phyloP scores from a whole-genome alignment of 192 early-diverging fungal species.

The Gaertneriomyces sp. region DNA sequence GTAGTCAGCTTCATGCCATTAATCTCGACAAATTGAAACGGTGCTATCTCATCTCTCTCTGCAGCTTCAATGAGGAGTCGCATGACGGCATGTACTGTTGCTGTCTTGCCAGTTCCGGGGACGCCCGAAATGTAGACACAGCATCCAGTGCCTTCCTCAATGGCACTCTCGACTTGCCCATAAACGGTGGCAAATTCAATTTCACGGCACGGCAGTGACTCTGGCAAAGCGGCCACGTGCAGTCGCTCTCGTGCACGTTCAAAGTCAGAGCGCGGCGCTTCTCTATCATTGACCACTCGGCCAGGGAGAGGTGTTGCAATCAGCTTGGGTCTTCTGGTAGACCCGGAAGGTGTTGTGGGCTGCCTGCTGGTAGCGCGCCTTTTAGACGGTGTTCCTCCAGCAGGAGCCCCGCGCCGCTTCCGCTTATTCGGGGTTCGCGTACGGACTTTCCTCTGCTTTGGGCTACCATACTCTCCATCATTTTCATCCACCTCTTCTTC shows the following conservation, averaged over 20 bases:
- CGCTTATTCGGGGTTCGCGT: too few relatives aligned
- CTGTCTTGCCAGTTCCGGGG: slow-evolving; percentile 97
- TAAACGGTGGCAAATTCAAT: slow-evolving; percentile 83
- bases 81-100: slow-evolving; percentile 84
- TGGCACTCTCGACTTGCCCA: slow-evolving; percentile 66
- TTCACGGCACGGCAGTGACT: slow-evolving; percentile 90
- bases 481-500: too few relatives aligned
- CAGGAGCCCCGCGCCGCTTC: too few relatives aligned
- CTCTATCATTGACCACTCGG: too few relatives aligned
- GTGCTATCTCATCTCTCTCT: slow-evolving; percentile 44
- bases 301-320: too few relatives aligned
- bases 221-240: slow-evolving; percentile 87
- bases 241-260: slow-evolving; percentile 66
- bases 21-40: slow-evolving; percentile 90
- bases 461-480: too few relatives aligned
- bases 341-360: too few relatives aligned
- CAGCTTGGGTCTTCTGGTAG: too few relatives aligned
- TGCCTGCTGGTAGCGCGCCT: too few relatives aligned
- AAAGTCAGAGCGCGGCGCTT: slow-evolving; percentile 16
- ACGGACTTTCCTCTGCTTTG: too few relatives aligned
- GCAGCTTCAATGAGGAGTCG: slow-evolving; percentile 60
- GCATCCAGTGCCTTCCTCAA: slow-evolving; percentile 77
- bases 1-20: slow-evolving; percentile 98
- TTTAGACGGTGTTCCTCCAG: too few relatives aligned
- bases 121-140: slow-evolving; percentile 95